Evolutionary conservation across 768 basidiomycete species (phyloP), one percentile per base, ranked within the genome.

Genomic region (Podaxis pistillaris): DNA sequence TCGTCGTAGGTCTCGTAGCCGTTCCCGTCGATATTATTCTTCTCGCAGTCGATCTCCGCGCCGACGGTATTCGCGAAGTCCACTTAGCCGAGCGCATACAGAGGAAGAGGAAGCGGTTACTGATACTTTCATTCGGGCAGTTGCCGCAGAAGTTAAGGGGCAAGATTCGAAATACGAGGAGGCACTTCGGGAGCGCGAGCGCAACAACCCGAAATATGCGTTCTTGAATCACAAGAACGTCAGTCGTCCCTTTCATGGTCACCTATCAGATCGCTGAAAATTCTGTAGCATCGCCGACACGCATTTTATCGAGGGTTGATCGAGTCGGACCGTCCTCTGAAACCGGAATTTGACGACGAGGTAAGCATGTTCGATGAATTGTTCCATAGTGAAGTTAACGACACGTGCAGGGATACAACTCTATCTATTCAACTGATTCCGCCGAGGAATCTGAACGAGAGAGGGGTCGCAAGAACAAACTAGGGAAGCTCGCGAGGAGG

Each of bases 371-470:
- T 64, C 7, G 54, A 40, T 51, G 17, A 8, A 41, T 26, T 17
- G 15, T 37, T 13, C 11, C 5, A 41, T 24, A n/a, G 24, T 55
- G 44, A 22, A 56, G 37, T n/a, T 17, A 63, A 37, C 17, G 49
- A 19, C 24, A 46, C 33, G 46, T 56, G 1, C 63, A 94, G 92
- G 93, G 93, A 7, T 91, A 93, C 70, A 90, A 93, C 68, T 93
- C 91, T 0, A 79, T 92, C 3, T 94, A 92, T 73, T 94, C 96
- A 0, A 94, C 91, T 19, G 97, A 98, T 75, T 93, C 94, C 40
- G 94, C 88, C 5, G 96, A 98, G 73, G 96, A 97, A 60, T 92
- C 91, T 2, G 97, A 99, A 69, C 82, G 87, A 22, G 96, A 99
- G 71, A 85, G 87, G 17, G 81, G 80, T 2, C 84, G 86, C 41